Conservation (phyloP, 108 stramenopile genomes). For the Cyclotella choctawhatcheeana region DNA sequence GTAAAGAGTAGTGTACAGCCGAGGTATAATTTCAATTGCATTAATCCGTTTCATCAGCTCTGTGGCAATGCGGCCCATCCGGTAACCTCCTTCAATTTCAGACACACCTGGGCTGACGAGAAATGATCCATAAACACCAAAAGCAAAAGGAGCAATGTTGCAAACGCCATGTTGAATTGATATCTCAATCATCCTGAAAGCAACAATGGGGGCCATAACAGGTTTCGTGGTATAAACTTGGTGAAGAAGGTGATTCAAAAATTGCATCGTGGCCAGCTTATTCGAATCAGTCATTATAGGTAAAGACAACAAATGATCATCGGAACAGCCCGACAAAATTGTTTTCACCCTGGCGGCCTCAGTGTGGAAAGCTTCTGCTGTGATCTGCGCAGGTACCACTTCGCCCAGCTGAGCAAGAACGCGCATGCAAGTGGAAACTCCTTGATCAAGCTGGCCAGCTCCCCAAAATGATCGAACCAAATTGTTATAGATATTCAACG, state of each 20-base stretch:
- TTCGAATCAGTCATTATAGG: constrained; percentile 25
- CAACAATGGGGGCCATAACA: constrained; percentile 27
- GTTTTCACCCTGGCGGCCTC: constrained; percentile 22
- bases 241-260: constrained; percentile 41
- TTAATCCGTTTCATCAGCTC: constrained; percentile 34
- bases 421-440: constrained; percentile 30
- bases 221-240: constrained; percentile 25
- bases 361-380: background rate
- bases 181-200: constrained; percentile 52
- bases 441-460: constrained; percentile 20
- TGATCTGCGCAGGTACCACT: constrained; percentile 27
- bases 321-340: constrained; percentile 21
- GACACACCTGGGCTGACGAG: constrained; percentile 27
- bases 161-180: constrained; percentile 35
- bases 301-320: constrained; percentile 32
- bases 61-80: constrained; percentile 51
- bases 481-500: constrained; percentile 41
- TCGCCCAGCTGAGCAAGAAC: constrained; percentile 44
- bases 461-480: constrained; percentile 29
- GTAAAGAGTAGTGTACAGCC: constrained; percentile 33
- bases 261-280: constrained; percentile 57
- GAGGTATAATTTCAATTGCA: constrained; percentile 29
- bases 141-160: constrained; percentile 35
- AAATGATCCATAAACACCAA: constrained; percentile 48
- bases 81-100: constrained; percentile 56